Evolutionary conservation across 768 basidiomycete species (phyloP), one percentile per base, ranked within the genome.

Genomic region (Suillus ampliporus): DNA sequence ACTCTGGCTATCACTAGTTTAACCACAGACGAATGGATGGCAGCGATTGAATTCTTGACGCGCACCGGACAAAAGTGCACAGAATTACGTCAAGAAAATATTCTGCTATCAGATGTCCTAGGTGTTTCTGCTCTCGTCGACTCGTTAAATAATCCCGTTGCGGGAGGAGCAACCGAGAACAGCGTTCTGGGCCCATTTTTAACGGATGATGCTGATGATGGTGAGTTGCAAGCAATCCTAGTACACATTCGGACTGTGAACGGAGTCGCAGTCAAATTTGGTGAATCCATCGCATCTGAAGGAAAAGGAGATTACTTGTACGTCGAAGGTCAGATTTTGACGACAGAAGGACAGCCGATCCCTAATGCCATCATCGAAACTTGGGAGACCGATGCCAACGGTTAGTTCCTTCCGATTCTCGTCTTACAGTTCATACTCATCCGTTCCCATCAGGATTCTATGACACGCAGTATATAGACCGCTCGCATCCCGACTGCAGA

Each of bases 1-100:
- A 52, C n/a, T 13, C 37, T 56, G 19, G n/a, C 65, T 8, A 40
- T 51, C 6, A 19, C 10, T 46, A 85, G 83, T 61, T 74, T 95
- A 57, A 92, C 92, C 19, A 90, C 87, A 1, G 89, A 94, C 3
- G 94, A 95, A 79, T 95, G 94, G 94, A 89, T 89, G 89, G 74
- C 82, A 19, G 80, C 91, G 2, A 88, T 95, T 68, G 73, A 90
- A 61, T 95, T 95, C 76, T 77, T 95, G 62, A 95, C 93, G 0
- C 78, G 80, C 9, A 84, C 83, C 0, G 94, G 94, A 8, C 80
- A 95, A 74, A 91, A 76, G 63, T 92, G 87, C 73, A 86, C 89
- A 0, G 83, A 86, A 38, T 73, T 91, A 57, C 85, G 86, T 37
- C 86, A 86, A 78, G 93, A 95, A 71, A 91, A 91, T 73, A 93